Evolutionary conservation across 306 rosid genomes (phyloP).

Genomic region (Medicago truncatula): DNA sequence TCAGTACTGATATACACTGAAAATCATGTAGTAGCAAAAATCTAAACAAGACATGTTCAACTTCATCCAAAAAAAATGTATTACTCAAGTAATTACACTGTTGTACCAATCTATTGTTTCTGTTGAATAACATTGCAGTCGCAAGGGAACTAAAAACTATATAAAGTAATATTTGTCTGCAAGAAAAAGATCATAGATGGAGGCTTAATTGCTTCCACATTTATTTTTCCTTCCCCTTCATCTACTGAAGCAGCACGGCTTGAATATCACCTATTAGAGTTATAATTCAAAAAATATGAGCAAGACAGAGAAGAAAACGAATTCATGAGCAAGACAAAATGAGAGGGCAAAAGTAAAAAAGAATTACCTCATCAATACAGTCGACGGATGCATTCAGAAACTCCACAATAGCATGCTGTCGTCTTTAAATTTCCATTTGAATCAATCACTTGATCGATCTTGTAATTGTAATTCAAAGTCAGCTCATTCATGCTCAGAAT

Average conservation of each 20-base stretch:
- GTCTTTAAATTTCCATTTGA: no score
- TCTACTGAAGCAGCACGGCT: no score
- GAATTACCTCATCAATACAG: no score
- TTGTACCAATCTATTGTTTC: not conserved
- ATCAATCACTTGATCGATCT: no score
- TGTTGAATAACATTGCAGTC: not conserved
- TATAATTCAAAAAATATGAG: no score
- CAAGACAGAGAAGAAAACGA: no score
- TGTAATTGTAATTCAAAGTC: no score
- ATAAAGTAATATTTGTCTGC: not conserved
- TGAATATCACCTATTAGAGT: no score
- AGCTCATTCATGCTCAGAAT: conserved; percentile 47
- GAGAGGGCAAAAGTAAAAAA: no score
- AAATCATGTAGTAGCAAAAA: not conserved
- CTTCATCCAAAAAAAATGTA: not conserved
- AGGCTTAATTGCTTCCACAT: not conserved
- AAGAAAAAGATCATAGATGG: not conserved
- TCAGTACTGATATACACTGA: not conserved
- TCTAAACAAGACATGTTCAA: not conserved
- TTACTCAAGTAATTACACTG: not conserved
- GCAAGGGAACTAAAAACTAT: not conserved
- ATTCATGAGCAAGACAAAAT: no score
- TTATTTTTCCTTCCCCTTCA: not conserved
- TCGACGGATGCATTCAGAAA: no score
- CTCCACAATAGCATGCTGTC: no score